These are phyloP conservation scores for Dendrostoma leiphaemia DNA, from an alignment of 2,329 filamentous ascomycete genomes.

Conservation along the genomic window DNA sequence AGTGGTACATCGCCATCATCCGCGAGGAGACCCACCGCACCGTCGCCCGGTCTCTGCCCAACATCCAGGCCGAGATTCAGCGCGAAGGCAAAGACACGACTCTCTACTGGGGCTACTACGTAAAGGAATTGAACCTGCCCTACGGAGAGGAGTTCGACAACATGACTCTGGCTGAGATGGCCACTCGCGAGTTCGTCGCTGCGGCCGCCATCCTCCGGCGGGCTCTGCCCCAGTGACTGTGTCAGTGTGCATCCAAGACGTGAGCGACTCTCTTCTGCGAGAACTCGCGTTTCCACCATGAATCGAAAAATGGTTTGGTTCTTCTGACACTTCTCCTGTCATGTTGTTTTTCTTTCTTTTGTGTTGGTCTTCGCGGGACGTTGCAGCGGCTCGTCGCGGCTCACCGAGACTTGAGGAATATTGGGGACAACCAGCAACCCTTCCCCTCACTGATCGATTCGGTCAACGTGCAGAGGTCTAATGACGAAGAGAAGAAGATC, in stretches of 20 bases:
- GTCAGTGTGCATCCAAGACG: too few species aligned
- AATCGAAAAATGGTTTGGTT: background rate
- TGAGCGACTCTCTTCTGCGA: background rate
- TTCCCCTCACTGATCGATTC: background rate
- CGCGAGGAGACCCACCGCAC: constrained; percentile 49
- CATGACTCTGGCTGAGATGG: constrained; percentile 46
- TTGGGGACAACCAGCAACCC: too few species aligned
- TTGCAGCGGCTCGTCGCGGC: background rate
- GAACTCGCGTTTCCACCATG: too few species aligned
- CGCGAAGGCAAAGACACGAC: constrained; percentile 32
- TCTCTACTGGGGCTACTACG: constrained; percentile 53
- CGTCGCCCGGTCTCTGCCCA: constrained; percentile 37
- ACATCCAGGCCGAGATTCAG: constrained; percentile 39
- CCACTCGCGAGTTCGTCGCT: constrained; percentile 44
- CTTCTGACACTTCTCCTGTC: background rate
- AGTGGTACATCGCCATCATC: constrained; percentile 59
- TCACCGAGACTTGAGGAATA: background rate
- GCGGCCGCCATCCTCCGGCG: constrained; percentile 49
- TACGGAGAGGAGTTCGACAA: constrained; percentile 41
- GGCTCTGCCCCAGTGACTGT: constrained; percentile 22
- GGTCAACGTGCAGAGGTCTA: background rate
- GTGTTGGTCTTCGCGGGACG: background rate
- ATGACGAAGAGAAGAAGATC: background rate
- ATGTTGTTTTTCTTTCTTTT: too few species aligned
- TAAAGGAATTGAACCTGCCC: constrained; percentile 42